These are phyloP conservation scores for Suillus americanus DNA, from an alignment of 768 basidiomycete genomes.

Conservation along the genomic window DNA sequence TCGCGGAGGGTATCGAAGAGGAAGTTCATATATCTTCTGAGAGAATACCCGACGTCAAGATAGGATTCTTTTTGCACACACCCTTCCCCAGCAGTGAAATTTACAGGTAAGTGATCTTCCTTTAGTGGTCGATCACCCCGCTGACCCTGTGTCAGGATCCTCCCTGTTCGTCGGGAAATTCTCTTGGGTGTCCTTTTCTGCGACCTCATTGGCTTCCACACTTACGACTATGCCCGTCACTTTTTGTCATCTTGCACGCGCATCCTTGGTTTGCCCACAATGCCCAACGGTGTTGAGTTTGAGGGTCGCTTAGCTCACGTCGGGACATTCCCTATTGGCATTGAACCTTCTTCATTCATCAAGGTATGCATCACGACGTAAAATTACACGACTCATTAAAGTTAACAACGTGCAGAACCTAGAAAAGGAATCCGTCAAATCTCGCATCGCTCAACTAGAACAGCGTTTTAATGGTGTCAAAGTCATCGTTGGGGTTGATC, in stretches of 20 bases:
- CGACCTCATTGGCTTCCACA: slow-evolving; percentile 98
- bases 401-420: slow-evolving; percentile 54
- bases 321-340: slow-evolving; percentile 98
- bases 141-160: slow-evolving; percentile 55
- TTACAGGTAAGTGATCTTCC: slow-evolving; percentile 67
- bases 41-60: slow-evolving; percentile 73
- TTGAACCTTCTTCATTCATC: slow-evolving; percentile 91
- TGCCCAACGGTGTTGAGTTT: slow-evolving; percentile 98
- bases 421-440: slow-evolving; percentile 74
- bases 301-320: slow-evolving; percentile 95
- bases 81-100: slow-evolving; percentile 98
- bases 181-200: slow-evolving; percentile 94
- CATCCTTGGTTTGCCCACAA: slow-evolving; percentile 90
- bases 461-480: slow-evolving; percentile 92
- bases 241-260: slow-evolving; percentile 98
- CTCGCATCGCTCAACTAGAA: slow-evolving; percentile 79
- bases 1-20: slow-evolving; percentile 71
- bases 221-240: slow-evolving; percentile 98
- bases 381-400: slow-evolving; percentile 5
- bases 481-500: slow-evolving; percentile 97
- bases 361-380: slow-evolving; percentile 47
- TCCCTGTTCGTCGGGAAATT: slow-evolving; percentile 96
- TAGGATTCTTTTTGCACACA: slow-evolving; percentile 98
- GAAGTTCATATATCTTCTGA: slow-evolving; percentile 34
- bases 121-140: slow-evolving; percentile 11